These are phyloP conservation scores for Bolboschoenus planiculmis DNA, from an alignment of 176 grass and related monocot genomes.

Conservation along the genomic window DNA sequence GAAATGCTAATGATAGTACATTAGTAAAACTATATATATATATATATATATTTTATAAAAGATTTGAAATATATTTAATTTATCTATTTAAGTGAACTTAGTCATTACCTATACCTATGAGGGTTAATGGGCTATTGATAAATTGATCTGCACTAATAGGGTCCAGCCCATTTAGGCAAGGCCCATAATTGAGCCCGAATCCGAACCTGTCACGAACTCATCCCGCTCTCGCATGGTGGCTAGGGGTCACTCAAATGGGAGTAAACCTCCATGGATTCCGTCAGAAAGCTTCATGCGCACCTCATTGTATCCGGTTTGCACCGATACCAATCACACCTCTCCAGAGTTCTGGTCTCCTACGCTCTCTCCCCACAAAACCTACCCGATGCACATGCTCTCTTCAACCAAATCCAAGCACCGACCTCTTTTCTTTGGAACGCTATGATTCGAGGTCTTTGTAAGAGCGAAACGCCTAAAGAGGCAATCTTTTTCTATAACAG, in stretches of 20 bases:
- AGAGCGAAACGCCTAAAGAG: constrained; percentile 29
- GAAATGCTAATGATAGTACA: too few species aligned
- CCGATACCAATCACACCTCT: constrained; percentile 27
- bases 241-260: not conserved
- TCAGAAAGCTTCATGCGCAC: constrained; percentile 41
- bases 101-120: too few species aligned
- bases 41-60: too few species aligned
- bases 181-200: not conserved
- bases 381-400: constrained; percentile 22
- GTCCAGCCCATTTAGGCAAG: not conserved
- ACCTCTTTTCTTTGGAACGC: constrained; percentile 41
- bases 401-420: constrained; percentile 39
- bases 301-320: constrained; percentile 40
- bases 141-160: not conserved
- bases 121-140: too few species aligned
- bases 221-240: too few species aligned
- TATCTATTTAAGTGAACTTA: too few species aligned
- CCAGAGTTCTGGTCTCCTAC: constrained; percentile 45
- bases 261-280: not conserved
- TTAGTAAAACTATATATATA: too few species aligned
- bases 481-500: constrained; percentile 38
- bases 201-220: not conserved
- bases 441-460: constrained; percentile 32
- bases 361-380: constrained; percentile 32
- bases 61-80: too few species aligned